Evolutionary conservation across 2,329 filamentous ascomycete species (phyloP).

Genomic region (Hypoxylon rubiginosum): DNA sequence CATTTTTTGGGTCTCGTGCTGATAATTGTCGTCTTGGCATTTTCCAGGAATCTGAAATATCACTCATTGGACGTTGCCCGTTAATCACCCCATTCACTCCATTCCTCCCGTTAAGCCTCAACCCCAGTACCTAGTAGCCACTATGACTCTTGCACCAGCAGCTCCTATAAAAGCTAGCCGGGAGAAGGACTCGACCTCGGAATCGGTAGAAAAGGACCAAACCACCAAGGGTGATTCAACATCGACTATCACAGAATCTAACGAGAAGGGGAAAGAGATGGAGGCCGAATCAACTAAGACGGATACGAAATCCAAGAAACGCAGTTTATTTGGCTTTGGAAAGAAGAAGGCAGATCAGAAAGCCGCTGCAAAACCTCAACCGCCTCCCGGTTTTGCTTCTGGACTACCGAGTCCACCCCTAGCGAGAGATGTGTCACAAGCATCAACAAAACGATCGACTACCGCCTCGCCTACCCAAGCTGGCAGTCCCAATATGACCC

Average conservation of each 20-base stretch:
- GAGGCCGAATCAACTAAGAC: slow-evolving; percentile 52
- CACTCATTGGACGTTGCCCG: slow-evolving; percentile 35
- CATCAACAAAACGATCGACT: slow-evolving; percentile 56
- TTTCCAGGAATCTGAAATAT: slow-evolving; percentile 42
- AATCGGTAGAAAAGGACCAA: slow-evolving; percentile 43
- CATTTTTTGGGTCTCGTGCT: slow-evolving; percentile 48
- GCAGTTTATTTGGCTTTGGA: slow-evolving; percentile 71
- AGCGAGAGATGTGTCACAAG: slow-evolving; percentile 51
- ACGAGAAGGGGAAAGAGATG: slow-evolving; percentile 42
- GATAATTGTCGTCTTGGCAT: slow-evolving; percentile 39
- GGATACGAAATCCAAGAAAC: slow-evolving; percentile 63
- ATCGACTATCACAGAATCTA: slow-evolving; percentile 48
- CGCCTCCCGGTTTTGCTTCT: slow-evolving; percentile 48
- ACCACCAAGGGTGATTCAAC: slow-evolving; percentile 50
- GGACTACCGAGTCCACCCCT: slow-evolving; percentile 53
- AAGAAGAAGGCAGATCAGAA: slow-evolving; percentile 71
- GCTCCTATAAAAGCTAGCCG: slow-evolving; percentile 48
- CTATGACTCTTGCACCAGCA: slow-evolving; percentile 52
- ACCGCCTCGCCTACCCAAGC: slow-evolving; percentile 60
- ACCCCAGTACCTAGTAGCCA: slow-evolving; percentile 23
- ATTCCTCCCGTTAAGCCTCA: background rate
- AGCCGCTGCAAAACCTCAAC: slow-evolving; percentile 52
- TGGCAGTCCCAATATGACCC: slow-evolving; percentile 61
- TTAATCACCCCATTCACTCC: slow-evolving; percentile 41
- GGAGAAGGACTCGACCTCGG: slow-evolving; percentile 46